A percentile compares a stretch with the other conserved stretches of the same genome.
Conservation (phyloP, 441 rosid genomes). For the Populus hybrid region DNA sequence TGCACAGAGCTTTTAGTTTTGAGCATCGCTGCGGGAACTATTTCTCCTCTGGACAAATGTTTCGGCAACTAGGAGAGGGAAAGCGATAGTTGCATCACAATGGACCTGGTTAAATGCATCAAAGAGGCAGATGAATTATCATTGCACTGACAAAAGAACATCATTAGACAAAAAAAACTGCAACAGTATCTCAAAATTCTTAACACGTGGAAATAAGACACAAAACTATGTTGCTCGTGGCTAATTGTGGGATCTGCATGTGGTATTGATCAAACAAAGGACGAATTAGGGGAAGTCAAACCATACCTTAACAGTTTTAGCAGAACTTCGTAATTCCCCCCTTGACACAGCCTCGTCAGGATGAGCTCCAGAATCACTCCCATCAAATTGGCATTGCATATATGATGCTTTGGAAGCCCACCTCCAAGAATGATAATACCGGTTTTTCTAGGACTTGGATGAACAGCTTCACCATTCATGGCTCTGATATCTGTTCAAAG, state of each 20-base stretch:
- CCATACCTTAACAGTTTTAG: constrained; percentile 75
- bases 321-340: constrained; percentile 86
- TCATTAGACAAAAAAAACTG: neutral
- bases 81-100: constrained; percentile 95
- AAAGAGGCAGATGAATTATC: neutral
- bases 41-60: constrained; percentile 71
- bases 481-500: constrained; percentile 71
- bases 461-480: constrained; percentile 77
- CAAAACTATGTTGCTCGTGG: neutral
- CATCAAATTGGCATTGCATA: constrained; percentile 97
- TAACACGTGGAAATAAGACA: neutral
- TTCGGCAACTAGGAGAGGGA: constrained; percentile 83
- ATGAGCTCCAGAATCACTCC: constrained; percentile 93
- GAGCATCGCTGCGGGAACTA: neutral
- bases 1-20: constrained; percentile 21
- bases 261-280: neutral
- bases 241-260: neutral
- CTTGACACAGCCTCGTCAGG: constrained; percentile 97
- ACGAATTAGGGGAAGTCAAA: constrained; percentile 1
- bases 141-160: constrained; percentile 1
- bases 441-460: constrained; percentile 71
- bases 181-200: neutral
- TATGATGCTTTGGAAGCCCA: constrained; percentile 92
- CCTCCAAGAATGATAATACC: constrained; percentile 93
- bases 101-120: constrained; percentile 53